Base-by-base conservation (phyloP, 176 grass and related monocot genomes). In the Triticum dicoccoides region DNA sequence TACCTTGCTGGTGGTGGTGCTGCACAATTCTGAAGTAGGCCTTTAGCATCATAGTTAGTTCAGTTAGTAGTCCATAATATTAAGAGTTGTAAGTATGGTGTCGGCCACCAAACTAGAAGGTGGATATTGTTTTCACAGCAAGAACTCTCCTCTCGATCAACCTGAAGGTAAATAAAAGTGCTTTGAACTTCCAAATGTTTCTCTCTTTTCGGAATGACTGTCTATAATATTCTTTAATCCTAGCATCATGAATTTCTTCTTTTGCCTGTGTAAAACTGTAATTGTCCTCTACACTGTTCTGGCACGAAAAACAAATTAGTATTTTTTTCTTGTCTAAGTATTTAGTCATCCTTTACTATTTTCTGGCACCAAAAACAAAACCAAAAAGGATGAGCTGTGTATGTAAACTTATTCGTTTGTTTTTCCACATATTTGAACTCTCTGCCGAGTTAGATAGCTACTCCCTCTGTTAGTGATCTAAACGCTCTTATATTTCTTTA, bases 1-100 rank as follows among this genome's bases (percentile, higher is more conserved):
- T 89, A 91, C 81, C 89, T 96, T 73, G 94, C 94, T 10, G 94
- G 94, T 2, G 94, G 94, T 62, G 94, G 94, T 84, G 69, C 73
- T 81, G 69, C 72, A 75, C 72, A 85, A 86, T 54, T 71, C 78
- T 96, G 82, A 89, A 78, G 49, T 92, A 89, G 70, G 47, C 42
- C 17, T 62, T 77, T 84, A 88, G 79, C 56, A 59, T 54, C 32
- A 59, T 72, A 89, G 84, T 47, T 83, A 76, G 82, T 85, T 87
- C 39, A 79, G 23, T 35, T 89, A 76, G 25, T 83, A 78, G 24
- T 89, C 11, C 34, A 14, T 79, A 20, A 20, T 77, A 81, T 52
- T 87, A 80, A 85, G 79, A 63, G 11, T 83, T 61, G 49, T 64
- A 89, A 89, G 11, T 73, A 96, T 93, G 94, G 91, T 87, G 29